Evolutionary conservation across 2,329 filamentous ascomycete species (phyloP).

Genomic region (Aspergillus brunneoviolaceus): DNA sequence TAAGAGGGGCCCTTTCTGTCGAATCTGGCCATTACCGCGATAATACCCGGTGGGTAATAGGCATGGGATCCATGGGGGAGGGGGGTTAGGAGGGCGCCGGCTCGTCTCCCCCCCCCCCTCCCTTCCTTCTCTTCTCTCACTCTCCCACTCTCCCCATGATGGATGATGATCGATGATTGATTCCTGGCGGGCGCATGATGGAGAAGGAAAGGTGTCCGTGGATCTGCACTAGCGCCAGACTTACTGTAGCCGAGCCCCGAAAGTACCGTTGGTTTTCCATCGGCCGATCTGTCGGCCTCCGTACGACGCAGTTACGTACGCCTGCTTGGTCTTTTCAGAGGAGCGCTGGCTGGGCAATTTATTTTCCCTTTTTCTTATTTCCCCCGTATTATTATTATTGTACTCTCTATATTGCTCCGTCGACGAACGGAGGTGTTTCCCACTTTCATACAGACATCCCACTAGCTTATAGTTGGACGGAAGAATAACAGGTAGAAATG

Average conservation of each 20-base stretch:
- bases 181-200: constrained; percentile 13
- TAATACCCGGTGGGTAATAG: not conserved
- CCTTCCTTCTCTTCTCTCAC: too few species aligned
- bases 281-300: constrained; percentile 14
- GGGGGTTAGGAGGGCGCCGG: not conserved
- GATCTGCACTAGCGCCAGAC: constrained; percentile 27
- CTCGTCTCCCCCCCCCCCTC: not conserved
- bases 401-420: not conserved
- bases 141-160: constrained; percentile 2
- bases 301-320: constrained; percentile 14
- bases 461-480: not conserved
- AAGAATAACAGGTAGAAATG: not conserved
- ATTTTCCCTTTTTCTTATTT: not conserved
- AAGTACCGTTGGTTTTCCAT: constrained; percentile 15
- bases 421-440: not conserved
- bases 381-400: not conserved
- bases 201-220: constrained; percentile 22
- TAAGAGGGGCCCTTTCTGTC: not conserved
- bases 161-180: constrained; percentile 20
- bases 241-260: constrained; percentile 23
- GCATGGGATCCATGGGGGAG: constrained; percentile 6
- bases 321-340: not conserved
- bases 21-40: constrained; percentile 3
- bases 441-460: not conserved
- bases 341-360: too few species aligned